Evolutionary conservation across 1,284 basidiomycete species (phyloP).

Genomic region (Polyporus tsugae): DNA sequence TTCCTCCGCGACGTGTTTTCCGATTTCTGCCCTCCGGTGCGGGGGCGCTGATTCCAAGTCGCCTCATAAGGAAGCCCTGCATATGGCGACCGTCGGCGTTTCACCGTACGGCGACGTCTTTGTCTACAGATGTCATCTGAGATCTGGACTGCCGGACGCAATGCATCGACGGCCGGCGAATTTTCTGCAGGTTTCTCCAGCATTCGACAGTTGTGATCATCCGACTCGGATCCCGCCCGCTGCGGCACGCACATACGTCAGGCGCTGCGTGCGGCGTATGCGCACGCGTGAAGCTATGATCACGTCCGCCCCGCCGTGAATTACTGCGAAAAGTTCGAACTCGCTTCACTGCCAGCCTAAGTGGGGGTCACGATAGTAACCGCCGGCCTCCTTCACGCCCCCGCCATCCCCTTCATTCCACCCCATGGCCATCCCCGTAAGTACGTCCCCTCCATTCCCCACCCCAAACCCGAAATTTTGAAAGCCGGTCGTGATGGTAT

Average conservation of each 20-base stretch:
- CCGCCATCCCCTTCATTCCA: background rate
- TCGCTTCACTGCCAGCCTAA: background rate
- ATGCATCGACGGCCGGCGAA: conserved; percentile 2
- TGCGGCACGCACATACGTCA: background rate
- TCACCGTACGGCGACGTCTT: background rate
- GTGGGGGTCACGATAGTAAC: background rate
- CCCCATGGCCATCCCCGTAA: too few species aligned
- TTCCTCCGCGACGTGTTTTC: background rate
- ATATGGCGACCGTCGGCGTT: background rate
- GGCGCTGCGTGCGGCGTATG: background rate
- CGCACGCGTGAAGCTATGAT: background rate
- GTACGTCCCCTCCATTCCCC: background rate
- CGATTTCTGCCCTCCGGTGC: background rate
- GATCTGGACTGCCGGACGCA: background rate
- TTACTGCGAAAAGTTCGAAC: background rate
- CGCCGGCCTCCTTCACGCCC: conserved; percentile 22
- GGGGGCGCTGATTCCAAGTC: background rate
- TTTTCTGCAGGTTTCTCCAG: conserved; percentile 3
- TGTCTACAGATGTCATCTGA: background rate
- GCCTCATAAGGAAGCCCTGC: background rate
- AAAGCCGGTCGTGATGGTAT: conserved; percentile 2
- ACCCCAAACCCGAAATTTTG: background rate
- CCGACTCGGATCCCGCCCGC: background rate
- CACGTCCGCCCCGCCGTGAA: background rate
- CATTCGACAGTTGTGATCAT: background rate